phyloP scores from a whole-genome alignment of 257 asterid species.

The Nicotiana attenuata region DNA sequence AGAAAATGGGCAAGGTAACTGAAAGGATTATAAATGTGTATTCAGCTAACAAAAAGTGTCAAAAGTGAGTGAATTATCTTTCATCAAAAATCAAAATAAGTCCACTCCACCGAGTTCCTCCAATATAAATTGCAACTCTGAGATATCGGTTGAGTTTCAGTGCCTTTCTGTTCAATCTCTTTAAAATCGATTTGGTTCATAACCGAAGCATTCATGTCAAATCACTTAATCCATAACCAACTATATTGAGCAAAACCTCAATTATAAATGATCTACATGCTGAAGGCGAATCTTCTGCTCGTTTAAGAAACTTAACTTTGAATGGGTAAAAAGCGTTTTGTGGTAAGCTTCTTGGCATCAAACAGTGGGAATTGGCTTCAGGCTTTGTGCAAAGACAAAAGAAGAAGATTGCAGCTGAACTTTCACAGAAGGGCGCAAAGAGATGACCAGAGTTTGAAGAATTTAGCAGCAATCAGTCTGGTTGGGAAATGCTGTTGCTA shows the following conservation, averaged over 20 bases:
- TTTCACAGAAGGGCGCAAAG: background rate
- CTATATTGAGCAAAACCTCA: background rate
- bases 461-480: background rate
- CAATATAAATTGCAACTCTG: background rate
- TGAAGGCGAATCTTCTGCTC: background rate
- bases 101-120: background rate
- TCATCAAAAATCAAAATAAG: background rate
- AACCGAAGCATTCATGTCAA: background rate
- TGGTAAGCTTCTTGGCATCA: background rate
- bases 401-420: background rate
- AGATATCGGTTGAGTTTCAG: background rate
- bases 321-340: background rate
- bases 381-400: background rate
- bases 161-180: background rate
- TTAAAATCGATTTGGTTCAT: background rate
- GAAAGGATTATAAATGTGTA: background rate
- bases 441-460: background rate
- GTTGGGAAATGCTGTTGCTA: background rate
- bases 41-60: background rate
- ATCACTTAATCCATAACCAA: background rate
- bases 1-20: background rate
- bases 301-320: background rate
- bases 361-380: background rate
- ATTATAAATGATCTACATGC: background rate
- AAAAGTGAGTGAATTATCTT: background rate